Conservation (phyloP, 169 alveolate species). For the Plasmodium adleri region DNA sequence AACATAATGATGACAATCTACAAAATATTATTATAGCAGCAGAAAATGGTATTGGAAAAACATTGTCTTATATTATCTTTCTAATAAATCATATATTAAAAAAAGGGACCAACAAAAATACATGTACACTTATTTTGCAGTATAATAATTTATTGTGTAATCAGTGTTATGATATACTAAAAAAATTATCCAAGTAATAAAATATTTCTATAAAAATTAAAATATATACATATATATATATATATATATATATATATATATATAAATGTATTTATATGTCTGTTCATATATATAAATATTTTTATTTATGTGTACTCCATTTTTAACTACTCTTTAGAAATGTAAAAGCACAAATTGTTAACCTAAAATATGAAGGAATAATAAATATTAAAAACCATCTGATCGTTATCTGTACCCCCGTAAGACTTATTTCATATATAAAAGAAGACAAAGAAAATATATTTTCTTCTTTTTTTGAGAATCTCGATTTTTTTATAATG, state of each 20-base stretch:
- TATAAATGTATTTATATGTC: background rate
- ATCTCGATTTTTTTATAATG: conserved; percentile 46
- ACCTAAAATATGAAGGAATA: conserved; percentile 4
- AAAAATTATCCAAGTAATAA: conserved; percentile 38
- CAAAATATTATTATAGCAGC: conserved; percentile 59
- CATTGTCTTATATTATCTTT: conserved; percentile 55
- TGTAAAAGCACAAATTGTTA: conserved; percentile 19
- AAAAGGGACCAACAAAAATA: conserved; percentile 7
- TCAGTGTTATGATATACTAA: conserved; percentile 40
- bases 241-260: background rate
- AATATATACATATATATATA: background rate
- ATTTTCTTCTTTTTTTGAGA: conserved; percentile 9
- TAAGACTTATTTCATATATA: conserved; percentile 33
- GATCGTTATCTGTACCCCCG: conserved; percentile 42
- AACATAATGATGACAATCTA: conserved; percentile 81
- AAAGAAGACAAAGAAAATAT: conserved; percentile 35
- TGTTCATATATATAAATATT: background rate
- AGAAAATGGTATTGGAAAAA: conserved; percentile 75
- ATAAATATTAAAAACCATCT: conserved; percentile 6
- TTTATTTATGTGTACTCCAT: background rate
- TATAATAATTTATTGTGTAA: conserved; percentile 34
- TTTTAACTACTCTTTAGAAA: conserved; percentile 15
- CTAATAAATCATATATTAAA: conserved; percentile 47
- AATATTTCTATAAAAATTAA: background rate
- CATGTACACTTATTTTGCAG: conserved; percentile 35